Base-by-base conservation (phyloP, 2,329 filamentous ascomycete species). In the Cadophora luteo-olivacea region DNA sequence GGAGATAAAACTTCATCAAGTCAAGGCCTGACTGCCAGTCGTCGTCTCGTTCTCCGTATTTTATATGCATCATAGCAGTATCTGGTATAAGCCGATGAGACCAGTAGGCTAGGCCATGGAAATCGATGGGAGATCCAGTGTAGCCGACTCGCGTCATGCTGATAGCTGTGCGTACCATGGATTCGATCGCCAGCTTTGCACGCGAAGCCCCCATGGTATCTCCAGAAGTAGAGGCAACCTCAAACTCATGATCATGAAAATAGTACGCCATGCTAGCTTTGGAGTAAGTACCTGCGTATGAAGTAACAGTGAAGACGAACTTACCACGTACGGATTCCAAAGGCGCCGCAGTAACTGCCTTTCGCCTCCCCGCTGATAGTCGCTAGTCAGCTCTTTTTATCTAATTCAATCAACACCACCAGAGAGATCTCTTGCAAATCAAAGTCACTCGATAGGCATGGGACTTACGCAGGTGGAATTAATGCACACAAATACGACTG, bases 261-360 rank as follows among this genome's bases (percentile, higher is more conserved):
- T 57, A 54, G 33, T 68, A 67, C n/a, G 41, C 29, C 25, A 67
- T 66, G 41, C 71, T 71, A 9, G 8, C 1, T 25, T 4, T 38
- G 7, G 14, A 24, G 55, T 63, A 25, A 55, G 38, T 5, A 58
- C 49, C 24, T 58, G 22, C 9, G 41, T 58, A 36, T 64, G 2
- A 57, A 57, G 14, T 29, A 41, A 36, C 6, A 29, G 19, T 49
- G 25, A 36, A 29, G n/a, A 19, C 57, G 4, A 24, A 60, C 25
- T 36, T 51, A 70, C 70, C 48, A 60, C 4, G 45, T 64, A 4
- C 66, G 67, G 8, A 72, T 41, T 7, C 58, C 66, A 41, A 68
- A 70, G 22, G 69, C 64, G 25, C 69, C 70, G 41, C 69, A 70
- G 51, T 70, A 72, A 11, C 11, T 14, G 19, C 69, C 70, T n/a